Base-by-base conservation (phyloP, 257 asterid genomes). In the Parsonsia alboflavescens region DNA sequence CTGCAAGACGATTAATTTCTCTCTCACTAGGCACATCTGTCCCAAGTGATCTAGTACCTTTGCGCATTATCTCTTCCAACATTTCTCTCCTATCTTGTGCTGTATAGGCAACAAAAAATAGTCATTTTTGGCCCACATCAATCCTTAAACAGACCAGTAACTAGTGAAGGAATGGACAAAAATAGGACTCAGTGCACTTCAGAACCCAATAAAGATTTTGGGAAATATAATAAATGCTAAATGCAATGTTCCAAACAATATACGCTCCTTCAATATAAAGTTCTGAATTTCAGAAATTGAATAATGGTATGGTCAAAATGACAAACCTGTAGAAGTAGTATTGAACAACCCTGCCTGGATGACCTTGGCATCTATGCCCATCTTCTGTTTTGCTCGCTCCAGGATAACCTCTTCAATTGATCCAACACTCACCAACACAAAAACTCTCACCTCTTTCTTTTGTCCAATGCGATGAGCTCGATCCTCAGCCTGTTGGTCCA, bases 401-500 rank as follows among this genome's bases (percentile, higher is more conserved):
- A 95, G 78, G 76, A 95, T 92, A 59, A 92, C 98, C 85, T 95
- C 99, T 84, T 95, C 99, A 76, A 95, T 80, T 0, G 99, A 95
- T 80, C 98, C 99, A 44, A 92, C 98, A 63, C 98, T 95, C 63
- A 92, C 92, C 52, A 95, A 90, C 81, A 92, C 98, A 86, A 95
- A 95, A 81, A 95, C 99, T 77, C 96, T 81, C 67, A 95, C 98
- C 86, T 95, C 99, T 81, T 92, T 95, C 89, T 90, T 92, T 86
- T 95, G 99, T 63, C 99, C 99, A 75, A 95, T 95, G 41, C 99
- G 97, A 79, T 95, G 99, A 56, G 99, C 99, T 72, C 99, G 88
- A 80, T 95, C 99, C 77, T 95, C 98, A 33, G 99, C 99, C 88
- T 95, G 99, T 79, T 92, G 99, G 83, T 95, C 99, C 96, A 89